Conservation (phyloP, 345 rosid genomes). For the Euphorbia lathyris region DNA sequence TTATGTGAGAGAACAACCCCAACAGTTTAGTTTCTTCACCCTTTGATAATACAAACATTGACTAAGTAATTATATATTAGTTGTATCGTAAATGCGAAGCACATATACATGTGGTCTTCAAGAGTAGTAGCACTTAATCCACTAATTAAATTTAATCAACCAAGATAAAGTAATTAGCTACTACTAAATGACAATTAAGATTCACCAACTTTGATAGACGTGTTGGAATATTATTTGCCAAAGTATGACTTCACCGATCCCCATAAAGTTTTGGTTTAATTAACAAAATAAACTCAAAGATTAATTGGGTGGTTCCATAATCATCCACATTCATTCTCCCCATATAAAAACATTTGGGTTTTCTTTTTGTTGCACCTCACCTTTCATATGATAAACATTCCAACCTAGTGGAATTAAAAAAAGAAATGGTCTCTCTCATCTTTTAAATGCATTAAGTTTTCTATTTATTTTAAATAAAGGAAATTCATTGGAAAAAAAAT, state of each 20-base stretch:
- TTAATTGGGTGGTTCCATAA: constrained; percentile 22
- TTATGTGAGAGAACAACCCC: too few relatives aligned
- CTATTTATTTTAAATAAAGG: too few relatives aligned
- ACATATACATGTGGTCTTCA: constrained; percentile 32
- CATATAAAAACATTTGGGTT: constrained; percentile 10
- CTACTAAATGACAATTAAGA: constrained; percentile 18
- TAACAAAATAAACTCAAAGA: constrained; percentile 7
- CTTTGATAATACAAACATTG: neutral
- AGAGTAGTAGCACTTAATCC: constrained; percentile 15
- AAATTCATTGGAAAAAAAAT: too few relatives aligned
- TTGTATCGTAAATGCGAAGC: too few relatives aligned
- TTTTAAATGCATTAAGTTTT: too few relatives aligned
- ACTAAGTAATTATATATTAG: neutral
- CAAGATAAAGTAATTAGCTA: neutral
- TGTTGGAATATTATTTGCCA: constrained; percentile 23
- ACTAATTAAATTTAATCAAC: constrained; percentile 12
- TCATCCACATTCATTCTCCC: constrained; percentile 19
- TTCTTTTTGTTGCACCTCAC: neutral
- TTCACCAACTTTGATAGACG: constrained; percentile 16
- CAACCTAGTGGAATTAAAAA: too few relatives aligned
- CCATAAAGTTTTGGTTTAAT: constrained; percentile 27
- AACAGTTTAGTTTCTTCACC: too few relatives aligned
- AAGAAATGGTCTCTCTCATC: too few relatives aligned
- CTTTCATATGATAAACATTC: neutral
- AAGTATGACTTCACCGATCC: constrained; percentile 30